phyloP scores from a whole-genome alignment of 2,329 filamentous ascomycete species.

The Periconia digitata region DNA sequence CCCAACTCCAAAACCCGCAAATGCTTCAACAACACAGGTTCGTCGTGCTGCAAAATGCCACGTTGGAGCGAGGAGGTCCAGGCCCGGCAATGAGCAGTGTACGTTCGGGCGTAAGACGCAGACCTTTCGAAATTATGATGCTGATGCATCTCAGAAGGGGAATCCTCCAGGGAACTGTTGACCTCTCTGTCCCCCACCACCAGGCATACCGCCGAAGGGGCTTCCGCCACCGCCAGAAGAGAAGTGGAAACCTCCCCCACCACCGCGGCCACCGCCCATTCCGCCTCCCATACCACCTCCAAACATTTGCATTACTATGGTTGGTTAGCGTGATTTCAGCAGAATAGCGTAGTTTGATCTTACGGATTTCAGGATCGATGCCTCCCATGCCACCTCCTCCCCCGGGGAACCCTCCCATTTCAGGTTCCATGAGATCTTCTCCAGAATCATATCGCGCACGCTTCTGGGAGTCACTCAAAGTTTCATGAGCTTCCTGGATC shows the following conservation, averaged over 20 bases:
- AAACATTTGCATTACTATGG: conserved; percentile 39
- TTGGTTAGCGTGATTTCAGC: conserved; percentile 22
- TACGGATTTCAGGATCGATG: conserved; percentile 40
- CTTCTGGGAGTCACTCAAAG: conserved; percentile 81
- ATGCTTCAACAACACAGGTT: conserved; percentile 8
- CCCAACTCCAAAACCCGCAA: conserved; percentile 24
- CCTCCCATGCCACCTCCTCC: conserved; percentile 52
- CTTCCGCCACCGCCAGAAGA: conserved; percentile 50
- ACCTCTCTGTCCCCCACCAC: conserved; percentile 29
- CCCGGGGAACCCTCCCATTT: conserved; percentile 77
- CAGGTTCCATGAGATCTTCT: conserved; percentile 84
- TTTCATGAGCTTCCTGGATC: conserved; percentile 95
- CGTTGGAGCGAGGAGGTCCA: background rate
- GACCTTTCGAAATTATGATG: background rate
- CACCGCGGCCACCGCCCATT: conserved; percentile 47
- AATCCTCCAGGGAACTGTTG: conserved; percentile 37
- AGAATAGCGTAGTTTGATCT: conserved; percentile 7
- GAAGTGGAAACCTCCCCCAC: conserved; percentile 53
- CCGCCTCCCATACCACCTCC: conserved; percentile 35
- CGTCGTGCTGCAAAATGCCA: background rate
- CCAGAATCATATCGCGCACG: conserved; percentile 88
- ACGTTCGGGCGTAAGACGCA: background rate
- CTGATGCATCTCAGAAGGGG: conserved; percentile 20
- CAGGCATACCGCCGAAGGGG: conserved; percentile 38
- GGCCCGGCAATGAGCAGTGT: background rate